phyloP scores from a whole-genome alignment of 306 rosid genomes.

The Castanospermum australe region DNA sequence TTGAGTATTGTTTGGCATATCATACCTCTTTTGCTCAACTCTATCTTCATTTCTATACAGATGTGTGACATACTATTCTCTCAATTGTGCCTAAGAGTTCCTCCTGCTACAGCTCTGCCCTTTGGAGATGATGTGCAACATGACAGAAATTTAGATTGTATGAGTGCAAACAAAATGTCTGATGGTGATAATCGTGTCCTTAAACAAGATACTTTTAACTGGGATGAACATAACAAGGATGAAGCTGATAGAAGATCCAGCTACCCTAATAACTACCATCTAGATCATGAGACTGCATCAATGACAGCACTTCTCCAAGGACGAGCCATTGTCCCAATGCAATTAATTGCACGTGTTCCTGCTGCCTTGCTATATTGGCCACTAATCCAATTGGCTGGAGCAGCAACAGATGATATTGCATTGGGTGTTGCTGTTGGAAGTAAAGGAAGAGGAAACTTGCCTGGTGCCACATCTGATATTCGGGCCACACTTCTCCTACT shows the following conservation, averaged over 20 bases:
- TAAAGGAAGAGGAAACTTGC: slow-evolving; percentile 96
- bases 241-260: slow-evolving; percentile 56
- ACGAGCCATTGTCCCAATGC: slow-evolving; percentile 91
- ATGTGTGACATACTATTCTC: slow-evolving; percentile 97
- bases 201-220: slow-evolving; percentile 39
- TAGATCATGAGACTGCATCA: slow-evolving; percentile 70
- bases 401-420: slow-evolving; percentile 92
- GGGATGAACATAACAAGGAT: slow-evolving; percentile 51
- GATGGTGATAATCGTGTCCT: slow-evolving; percentile 35
- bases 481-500: slow-evolving; percentile 90
- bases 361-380: slow-evolving; percentile 95
- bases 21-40: slow-evolving; percentile 16
- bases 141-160: slow-evolving; percentile 36
- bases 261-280: slow-evolving; percentile 45
- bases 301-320: slow-evolving; percentile 88
- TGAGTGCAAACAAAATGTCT: slow-evolving; percentile 43
- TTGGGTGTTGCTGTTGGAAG: slow-evolving; percentile 98
- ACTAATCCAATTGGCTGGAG: slow-evolving; percentile 93
- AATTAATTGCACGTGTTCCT: slow-evolving; percentile 90
- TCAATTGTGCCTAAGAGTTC: slow-evolving; percentile 89
- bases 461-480: slow-evolving; percentile 95
- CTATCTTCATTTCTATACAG: slow-evolving; percentile 53
- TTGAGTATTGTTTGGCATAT: slow-evolving; percentile 2
- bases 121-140: slow-evolving; percentile 66
- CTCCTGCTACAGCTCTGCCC: slow-evolving; percentile 56